Base-by-base conservation (phyloP, 2,329 filamentous ascomycete species). In the Penicillium sp. region DNA sequence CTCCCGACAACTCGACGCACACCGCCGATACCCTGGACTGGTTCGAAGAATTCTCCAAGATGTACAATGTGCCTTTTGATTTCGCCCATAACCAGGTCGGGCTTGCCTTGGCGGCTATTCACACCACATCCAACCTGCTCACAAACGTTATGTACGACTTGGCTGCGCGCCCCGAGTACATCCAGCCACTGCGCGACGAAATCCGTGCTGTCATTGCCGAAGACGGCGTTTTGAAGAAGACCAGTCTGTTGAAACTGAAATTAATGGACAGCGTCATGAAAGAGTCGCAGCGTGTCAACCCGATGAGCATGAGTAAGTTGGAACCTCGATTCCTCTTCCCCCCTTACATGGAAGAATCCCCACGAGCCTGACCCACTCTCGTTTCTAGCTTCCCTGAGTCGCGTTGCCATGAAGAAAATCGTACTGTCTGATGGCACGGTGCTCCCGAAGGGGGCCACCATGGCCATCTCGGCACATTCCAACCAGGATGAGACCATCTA, bases 101-200 rank as follows among this genome's bases (percentile, higher is more conserved):
- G 14, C 41, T 63, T 25, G 49, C 56, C 11, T 18, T 62, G 29
- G 60, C 57, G 4, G 57, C 60, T 6, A 62, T 61, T 10, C 57
- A 62, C 39, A 62, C 60, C 4, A 62, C 59, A 3, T 59, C 57
- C 2, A 55, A 61, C 25, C 34, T 60, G 28, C 17, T 60, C 6
- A 72, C 69, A 1, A 71, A 76, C 64, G 41, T 70, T 39, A 65
- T 80, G 32, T 77, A 73, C 50, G 71, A 74, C 39, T 54, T 81
- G 3, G 69, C 69, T 0, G 64, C 70, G 3, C 56, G 72, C 22
- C 75, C 74, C 0, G 69, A 77, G 18, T 65, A 73, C 46, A 57
- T 74, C 22, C 60, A 72, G 4, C 66, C 70, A 8, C 56, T 79
- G 1, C 69, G 76, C 1, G 64, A 74, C 13, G 76, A 80, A 46